phyloP scores from a whole-genome alignment of 1,139 yeast genomes.

The Nakaseomyces sp. region DNA sequence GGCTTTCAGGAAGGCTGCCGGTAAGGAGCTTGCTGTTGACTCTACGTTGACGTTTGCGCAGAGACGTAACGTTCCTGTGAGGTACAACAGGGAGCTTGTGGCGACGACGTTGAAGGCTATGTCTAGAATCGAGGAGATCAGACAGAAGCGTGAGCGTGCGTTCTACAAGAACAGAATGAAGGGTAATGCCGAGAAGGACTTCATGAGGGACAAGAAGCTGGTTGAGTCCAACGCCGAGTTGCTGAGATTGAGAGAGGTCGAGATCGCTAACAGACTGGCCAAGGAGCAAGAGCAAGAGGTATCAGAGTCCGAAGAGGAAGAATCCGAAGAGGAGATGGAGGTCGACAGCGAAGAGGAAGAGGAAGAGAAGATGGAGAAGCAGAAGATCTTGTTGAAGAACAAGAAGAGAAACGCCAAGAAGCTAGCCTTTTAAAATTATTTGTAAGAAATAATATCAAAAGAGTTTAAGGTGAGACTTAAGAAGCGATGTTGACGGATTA shows the following conservation, averaged over 20 bases:
- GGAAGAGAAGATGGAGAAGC: constrained; percentile 45
- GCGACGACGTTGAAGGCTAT: constrained; percentile 90
- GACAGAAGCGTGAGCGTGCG: constrained; percentile 94
- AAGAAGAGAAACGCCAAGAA: constrained; percentile 40
- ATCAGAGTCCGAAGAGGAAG: constrained; percentile 42
- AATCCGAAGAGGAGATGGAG: constrained; percentile 36
- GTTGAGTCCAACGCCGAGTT: constrained; percentile 84
- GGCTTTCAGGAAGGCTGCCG: constrained; percentile 98
- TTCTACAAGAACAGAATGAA: constrained; percentile 99
- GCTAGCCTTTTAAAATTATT: constrained; percentile 28
- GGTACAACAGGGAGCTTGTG: constrained; percentile 94
- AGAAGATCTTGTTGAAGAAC: constrained; percentile 72
- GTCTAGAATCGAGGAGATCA: constrained; percentile 92
- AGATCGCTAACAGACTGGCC: constrained; percentile 72
- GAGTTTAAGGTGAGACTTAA: neutral
- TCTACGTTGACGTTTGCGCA: constrained; percentile 93
- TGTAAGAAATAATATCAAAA: neutral
- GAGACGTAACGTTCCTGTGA: constrained; percentile 94
- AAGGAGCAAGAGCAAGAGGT: constrained; percentile 52
- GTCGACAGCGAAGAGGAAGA: constrained; percentile 37
- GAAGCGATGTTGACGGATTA: neutral
- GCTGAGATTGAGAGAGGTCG: constrained; percentile 87
- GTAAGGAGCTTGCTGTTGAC: constrained; percentile 96
- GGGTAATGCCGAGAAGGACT: constrained; percentile 83
- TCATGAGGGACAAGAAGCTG: constrained; percentile 78